These are phyloP conservation scores for Tolypocladium nubicola DNA, from an alignment of 2,329 filamentous ascomycete species.

Conservation along the genomic window DNA sequence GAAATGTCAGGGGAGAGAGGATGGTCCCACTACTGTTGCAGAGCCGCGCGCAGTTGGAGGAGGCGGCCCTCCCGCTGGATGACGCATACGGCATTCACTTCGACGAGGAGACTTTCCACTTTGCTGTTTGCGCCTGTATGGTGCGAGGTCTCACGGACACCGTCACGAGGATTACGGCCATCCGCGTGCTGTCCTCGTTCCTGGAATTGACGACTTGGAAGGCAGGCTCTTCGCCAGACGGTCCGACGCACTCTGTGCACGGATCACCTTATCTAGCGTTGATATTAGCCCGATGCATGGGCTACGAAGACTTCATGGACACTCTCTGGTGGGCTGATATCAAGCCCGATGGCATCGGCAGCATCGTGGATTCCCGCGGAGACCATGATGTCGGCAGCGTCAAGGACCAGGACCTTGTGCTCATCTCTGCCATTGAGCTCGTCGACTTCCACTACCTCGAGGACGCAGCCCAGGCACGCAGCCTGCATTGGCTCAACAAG, in stretches of 20 bases:
- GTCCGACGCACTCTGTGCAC: conserved; percentile 10
- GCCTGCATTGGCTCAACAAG: conserved; percentile 47
- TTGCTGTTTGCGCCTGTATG: conserved; percentile 53
- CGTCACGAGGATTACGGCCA: conserved; percentile 45
- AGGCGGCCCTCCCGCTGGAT: conserved; percentile 51
- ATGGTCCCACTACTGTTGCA: conserved; percentile 52
- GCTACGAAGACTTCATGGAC: conserved; percentile 50
- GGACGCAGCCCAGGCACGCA: conserved; percentile 49
- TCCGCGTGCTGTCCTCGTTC: conserved; percentile 52
- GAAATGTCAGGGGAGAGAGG: conserved; percentile 46
- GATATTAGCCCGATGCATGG: conserved; percentile 45
- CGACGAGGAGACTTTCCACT: conserved; percentile 53
- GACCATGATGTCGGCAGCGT: conserved; percentile 29
- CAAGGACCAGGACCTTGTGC: conserved; percentile 50
- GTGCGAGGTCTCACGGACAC: conserved; percentile 54
- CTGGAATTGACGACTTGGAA: conserved; percentile 27
- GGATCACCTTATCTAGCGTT: conserved; percentile 50
- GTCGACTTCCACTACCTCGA: conserved; percentile 58
- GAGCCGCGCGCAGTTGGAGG: conserved; percentile 48
- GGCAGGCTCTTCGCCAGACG: not conserved
- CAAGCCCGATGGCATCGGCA: conserved; percentile 25
- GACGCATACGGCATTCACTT: conserved; percentile 58
- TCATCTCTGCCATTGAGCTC: conserved; percentile 52
- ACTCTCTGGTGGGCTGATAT: conserved; percentile 51
- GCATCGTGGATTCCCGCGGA: conserved; percentile 12